Evolutionary conservation across 2,329 filamentous ascomycete genomes (phyloP).

Genomic region (Microthyrium microscopicum): DNA sequence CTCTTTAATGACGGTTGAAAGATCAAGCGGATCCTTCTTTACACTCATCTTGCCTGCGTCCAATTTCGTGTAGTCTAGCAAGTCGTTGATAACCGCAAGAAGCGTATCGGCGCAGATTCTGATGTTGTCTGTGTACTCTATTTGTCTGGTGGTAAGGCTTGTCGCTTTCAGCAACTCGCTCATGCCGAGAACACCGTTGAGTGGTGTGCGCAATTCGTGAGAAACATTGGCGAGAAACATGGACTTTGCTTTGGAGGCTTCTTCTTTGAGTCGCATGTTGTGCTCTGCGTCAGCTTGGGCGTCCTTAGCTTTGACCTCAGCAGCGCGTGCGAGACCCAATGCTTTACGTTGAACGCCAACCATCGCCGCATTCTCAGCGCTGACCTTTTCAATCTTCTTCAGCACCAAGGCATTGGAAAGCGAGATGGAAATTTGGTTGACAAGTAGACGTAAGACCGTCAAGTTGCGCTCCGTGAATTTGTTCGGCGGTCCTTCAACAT

Average conservation of each 20-base stretch:
- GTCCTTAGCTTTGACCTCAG: constrained; percentile 59
- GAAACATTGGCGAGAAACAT: constrained; percentile 49
- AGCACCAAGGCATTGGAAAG: constrained; percentile 48
- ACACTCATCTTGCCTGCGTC: constrained; percentile 41
- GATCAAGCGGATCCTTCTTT: constrained; percentile 37
- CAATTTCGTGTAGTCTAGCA: constrained; percentile 35
- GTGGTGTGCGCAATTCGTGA: constrained; percentile 40
- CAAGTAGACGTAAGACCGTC: constrained; percentile 44
- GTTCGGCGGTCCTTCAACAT: constrained; percentile 57
- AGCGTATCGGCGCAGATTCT: constrained; percentile 44
- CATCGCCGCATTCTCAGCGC: constrained; percentile 63
- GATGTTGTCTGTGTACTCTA: constrained; percentile 46
- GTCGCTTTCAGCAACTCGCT: constrained; percentile 45
- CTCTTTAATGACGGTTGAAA: constrained; percentile 43
- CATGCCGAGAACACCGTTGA: constrained; percentile 40
- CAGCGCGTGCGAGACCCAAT: constrained; percentile 52
- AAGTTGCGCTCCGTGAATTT: constrained; percentile 56
- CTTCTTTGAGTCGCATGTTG: constrained; percentile 67
- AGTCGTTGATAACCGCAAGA: constrained; percentile 35
- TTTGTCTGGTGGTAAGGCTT: constrained; percentile 38
- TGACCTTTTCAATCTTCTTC: constrained; percentile 57
- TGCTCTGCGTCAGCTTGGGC: constrained; percentile 62
- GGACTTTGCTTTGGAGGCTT: constrained; percentile 67
- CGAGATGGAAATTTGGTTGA: constrained; percentile 58
- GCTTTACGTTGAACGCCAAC: constrained; percentile 60